Evolutionary conservation across 257 asterid species (phyloP).

Genomic region (Eucommia ulmoides): DNA sequence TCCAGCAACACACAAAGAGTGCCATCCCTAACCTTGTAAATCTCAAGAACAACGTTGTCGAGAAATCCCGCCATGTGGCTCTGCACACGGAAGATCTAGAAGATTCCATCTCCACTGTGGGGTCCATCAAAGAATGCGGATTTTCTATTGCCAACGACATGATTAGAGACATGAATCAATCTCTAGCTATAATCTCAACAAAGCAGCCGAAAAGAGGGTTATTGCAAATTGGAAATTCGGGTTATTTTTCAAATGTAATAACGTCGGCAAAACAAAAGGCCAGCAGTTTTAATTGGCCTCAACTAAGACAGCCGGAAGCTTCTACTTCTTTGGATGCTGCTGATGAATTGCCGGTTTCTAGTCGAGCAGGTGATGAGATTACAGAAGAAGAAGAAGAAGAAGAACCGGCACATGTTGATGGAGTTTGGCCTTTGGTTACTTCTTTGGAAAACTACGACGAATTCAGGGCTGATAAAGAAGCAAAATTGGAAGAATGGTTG

Average conservation of each 20-base stretch:
- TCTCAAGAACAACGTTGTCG: constrained; percentile 47
- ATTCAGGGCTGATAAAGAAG: constrained; percentile 71
- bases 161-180: constrained; percentile 56
- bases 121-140: constrained; percentile 85
- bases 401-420: too few species aligned
- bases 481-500: constrained; percentile 77
- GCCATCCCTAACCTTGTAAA: constrained; percentile 64
- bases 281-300: constrained; percentile 42
- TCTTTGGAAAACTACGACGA: constrained; percentile 43
- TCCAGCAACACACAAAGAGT: constrained; percentile 72
- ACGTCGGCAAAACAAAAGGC: constrained; percentile 59
- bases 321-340: constrained; percentile 13
- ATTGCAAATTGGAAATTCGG: constrained; percentile 23
- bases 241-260: constrained; percentile 61
- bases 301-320: constrained; percentile 13
- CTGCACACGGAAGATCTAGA: constrained; percentile 75
- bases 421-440: constrained; percentile 16
- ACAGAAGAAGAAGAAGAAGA: constrained; percentile 37
- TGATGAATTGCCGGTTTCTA: constrained; percentile 32
- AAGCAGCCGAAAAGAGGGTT: constrained; percentile 60
- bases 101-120: constrained; percentile 57
- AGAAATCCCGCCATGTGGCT: constrained; percentile 48
- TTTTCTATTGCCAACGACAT: constrained; percentile 61
- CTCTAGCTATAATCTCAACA: constrained; percentile 49
- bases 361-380: constrained; percentile 23